Base-by-base conservation (phyloP, 2,329 filamentous ascomycete genomes). In the Mycosphaerella sp. region DNA sequence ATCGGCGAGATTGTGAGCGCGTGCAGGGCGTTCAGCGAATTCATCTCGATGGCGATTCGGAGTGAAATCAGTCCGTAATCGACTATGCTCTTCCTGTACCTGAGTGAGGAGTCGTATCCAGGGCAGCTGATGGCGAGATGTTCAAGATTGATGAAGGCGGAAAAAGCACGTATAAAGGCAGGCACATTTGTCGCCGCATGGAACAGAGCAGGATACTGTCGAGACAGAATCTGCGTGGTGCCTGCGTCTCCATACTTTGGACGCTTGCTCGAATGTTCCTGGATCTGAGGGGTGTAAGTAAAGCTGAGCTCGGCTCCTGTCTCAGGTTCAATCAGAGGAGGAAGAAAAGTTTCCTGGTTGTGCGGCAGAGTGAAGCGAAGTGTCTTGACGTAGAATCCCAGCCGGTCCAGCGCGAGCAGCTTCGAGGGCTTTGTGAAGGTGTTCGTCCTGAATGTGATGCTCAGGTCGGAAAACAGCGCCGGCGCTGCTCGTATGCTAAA, bases 61-160 rank as follows among this genome's bases (percentile, higher is more conserved):
- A 95, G 74, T 60, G 88, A 93, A 67, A 95, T 89, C 57, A 95
- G 82, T 3, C 89, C 89, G 67, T 93, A 95, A 76, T 95, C 90
- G 56, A 95, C 87, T 46, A 85, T 83, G 69, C 83, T 84, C 45
- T 88, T 81, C 38, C 89, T 80, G 67, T 90, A 89, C 43, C 85
- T 78, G 68, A 89, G 83, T 38, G 67, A 58, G 7, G 78, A 74
- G 55, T 83, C 76, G 69, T 90, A 86, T 38, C 83, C 85, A 4
- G 87, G 87, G 62, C 88, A 93, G 57, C 82, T 83, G 66, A 95
- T 80, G 46, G 81, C 85, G 55, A 95, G 76, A 68, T 92, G 87
- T 44, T 81, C 77, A 64, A 95, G 75, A 63, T 85, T 86, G 54
- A 81, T 74, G 64, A 95, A 70, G 58, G 83, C 75, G 36, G 79